Conservation (phyloP, 2,329 filamentous ascomycete genomes). For the Trichoderma sp. region DNA sequence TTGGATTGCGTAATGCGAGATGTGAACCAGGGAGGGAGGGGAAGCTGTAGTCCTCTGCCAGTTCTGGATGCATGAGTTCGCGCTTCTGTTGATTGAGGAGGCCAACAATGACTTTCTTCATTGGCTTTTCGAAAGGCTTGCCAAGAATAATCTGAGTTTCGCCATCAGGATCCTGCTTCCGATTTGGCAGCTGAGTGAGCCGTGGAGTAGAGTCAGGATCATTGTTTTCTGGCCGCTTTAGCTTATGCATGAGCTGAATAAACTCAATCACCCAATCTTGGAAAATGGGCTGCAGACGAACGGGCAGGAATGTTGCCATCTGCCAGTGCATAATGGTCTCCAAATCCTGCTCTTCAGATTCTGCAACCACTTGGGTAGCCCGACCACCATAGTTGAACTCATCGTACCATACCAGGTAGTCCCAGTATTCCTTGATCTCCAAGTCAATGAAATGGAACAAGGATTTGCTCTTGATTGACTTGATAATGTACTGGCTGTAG, state of each 20-base stretch:
- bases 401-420: conserved; percentile 98
- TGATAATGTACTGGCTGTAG: conserved; percentile 96
- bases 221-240: conserved; percentile 70
- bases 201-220: conserved; percentile 57
- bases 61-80: conserved; percentile 85
- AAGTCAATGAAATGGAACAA: conserved; percentile 97
- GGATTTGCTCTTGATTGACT: conserved; percentile 93
- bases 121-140: conserved; percentile 82
- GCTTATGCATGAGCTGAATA: conserved; percentile 86
- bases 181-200: conserved; percentile 62
- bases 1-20: conserved; percentile 61
- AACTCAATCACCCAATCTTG: conserved; percentile 94
- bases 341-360: conserved; percentile 71
- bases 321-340: conserved; percentile 99
- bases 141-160: conserved; percentile 70
- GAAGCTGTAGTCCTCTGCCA: conserved; percentile 85
- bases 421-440: conserved; percentile 98
- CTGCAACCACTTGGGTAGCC: conserved; percentile 80
- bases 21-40: conserved; percentile 77
- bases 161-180: conserved; percentile 61
- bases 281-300: conserved; percentile 79
- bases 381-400: conserved; percentile 99
- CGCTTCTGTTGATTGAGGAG: conserved; percentile 86
- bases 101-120: conserved; percentile 83
- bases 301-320: conserved; percentile 84